phyloP scores from a whole-genome alignment of 257 asterid genomes.

The Rehmannia glutinosa region DNA sequence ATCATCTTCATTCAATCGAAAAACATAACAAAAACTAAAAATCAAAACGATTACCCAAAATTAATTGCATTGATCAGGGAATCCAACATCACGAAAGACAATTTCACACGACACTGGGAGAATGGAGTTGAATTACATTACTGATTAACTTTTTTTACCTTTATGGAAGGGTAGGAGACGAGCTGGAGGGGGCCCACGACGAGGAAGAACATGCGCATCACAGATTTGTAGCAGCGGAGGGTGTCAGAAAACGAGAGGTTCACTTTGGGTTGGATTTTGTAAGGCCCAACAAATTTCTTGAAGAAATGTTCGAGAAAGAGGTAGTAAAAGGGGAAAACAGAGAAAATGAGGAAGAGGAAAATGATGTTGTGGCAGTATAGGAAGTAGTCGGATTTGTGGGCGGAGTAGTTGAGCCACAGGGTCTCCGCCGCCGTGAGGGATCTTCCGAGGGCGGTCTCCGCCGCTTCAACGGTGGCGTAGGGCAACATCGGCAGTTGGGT shows the following conservation, averaged over 20 bases:
- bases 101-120: no score
- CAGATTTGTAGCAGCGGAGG: conserved; percentile 68
- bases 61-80: not conserved
- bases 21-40: not conserved
- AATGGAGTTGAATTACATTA: conserved; percentile 5
- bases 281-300: no score
- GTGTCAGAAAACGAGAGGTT: conserved; percentile 50
- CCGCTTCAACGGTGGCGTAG: conserved; percentile 60
- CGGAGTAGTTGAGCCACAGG: conserved; percentile 76
- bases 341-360: no score
- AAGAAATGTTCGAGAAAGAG: no score
- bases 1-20: no score
- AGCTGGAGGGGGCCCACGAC: conserved; percentile 90
- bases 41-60: no score
- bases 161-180: conserved; percentile 68
- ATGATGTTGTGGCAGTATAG: no score
- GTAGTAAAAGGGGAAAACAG: no score
- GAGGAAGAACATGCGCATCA: conserved; percentile 78
- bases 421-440: conserved; percentile 63
- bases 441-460: conserved; percentile 68
- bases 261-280: conserved; percentile 81
- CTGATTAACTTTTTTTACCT: no score
- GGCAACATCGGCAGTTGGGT: conserved; percentile 76
- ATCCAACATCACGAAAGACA: no score
- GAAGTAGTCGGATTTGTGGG: no score